Base-by-base conservation (phyloP, 495 filamentous ascomycete species). In the Annulohypoxylon moriforme region DNA sequence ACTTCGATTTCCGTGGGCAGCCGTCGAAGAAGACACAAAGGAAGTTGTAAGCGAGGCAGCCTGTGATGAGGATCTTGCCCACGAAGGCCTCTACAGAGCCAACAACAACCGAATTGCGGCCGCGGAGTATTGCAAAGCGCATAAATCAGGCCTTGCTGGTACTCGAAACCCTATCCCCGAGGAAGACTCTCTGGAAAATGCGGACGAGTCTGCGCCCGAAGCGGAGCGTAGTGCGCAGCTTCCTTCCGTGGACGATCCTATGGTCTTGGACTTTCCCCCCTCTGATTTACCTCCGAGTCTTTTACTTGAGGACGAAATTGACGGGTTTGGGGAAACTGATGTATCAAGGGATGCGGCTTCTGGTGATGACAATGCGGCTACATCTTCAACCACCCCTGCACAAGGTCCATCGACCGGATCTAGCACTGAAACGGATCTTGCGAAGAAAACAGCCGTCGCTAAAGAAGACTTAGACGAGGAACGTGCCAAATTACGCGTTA, bases 71-170 rank as follows among this genome's bases (percentile, higher is more conserved):
- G 85, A 88, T 8, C 81, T 97, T 27, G 90, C 86, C 13, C 84
- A 84, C n/a, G 94, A 98, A 79, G 93, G 92, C 16, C 80, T 94
- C 4, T 97, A 92, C 74, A 89, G 94, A 24, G 94, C 94, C 77
- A 89, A 91, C 63, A 92, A 93, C 64, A 85, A 85, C 27, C 71
- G 79, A 10, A 75, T 77, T 6, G 76, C 83, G 8, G 91, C 93
- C 9, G 77, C 83, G 38, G 92, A 95, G 69, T 98, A 98, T 73
- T 96, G 93, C 78, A 85, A 81, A 49, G 86, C 86, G 3, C 86
- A 90, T 29, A 67, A 70, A 20, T 75, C 70, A 11, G 75, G 81
- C 2, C 57, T 79, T 27, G 81, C 80, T 16, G 79, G 83, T 22
- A 79, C 83, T 11, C 83, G 89, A 49, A 85, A 90, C 58, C 88